phyloP scores from a whole-genome alignment of 148 eudicot genomes.

The Tetragonia tetragonoides region DNA sequence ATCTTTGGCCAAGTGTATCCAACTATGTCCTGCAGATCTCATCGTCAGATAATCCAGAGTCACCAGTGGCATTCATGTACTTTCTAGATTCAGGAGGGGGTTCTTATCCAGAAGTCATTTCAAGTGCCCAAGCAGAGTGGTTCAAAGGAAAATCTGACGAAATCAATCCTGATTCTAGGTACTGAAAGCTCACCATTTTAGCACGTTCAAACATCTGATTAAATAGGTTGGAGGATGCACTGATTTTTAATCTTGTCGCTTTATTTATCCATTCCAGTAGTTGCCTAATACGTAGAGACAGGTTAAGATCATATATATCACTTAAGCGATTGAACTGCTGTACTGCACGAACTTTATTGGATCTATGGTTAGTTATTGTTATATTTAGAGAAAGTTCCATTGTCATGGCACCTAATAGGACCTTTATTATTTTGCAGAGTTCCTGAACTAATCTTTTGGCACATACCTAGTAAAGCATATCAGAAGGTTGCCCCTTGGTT shows the following conservation, averaged over 20 bases:
- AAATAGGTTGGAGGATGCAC: neutral
- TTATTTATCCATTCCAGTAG: neutral
- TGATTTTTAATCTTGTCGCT: neutral
- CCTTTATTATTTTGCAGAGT: conserved; percentile 9
- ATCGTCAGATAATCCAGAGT: conserved; percentile 37
- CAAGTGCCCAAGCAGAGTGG: conserved; percentile 74
- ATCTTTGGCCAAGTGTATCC: conserved; percentile 82
- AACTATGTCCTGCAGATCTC: conserved; percentile 61
- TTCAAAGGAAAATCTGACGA: conserved; percentile 47
- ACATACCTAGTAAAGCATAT: conserved; percentile 30
- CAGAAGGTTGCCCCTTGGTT: conserved; percentile 13
- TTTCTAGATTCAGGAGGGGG: conserved; percentile 96
- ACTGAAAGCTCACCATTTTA: neutral
- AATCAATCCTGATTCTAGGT: conserved; percentile 74
- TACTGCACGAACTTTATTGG: neutral
- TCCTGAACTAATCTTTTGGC: conserved; percentile 27
- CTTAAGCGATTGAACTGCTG: neutral
- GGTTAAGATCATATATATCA: neutral
- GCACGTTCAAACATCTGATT: neutral
- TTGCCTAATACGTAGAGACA: neutral
- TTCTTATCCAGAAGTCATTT: conserved; percentile 74
- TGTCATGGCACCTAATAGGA: neutral
- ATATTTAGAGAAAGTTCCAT: neutral
- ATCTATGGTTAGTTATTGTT: neutral
- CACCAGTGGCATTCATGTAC: conserved; percentile 53